Evolutionary conservation across 108 stramenopile genomes (phyloP).

Genomic region (Skeletonema grethae): DNA sequence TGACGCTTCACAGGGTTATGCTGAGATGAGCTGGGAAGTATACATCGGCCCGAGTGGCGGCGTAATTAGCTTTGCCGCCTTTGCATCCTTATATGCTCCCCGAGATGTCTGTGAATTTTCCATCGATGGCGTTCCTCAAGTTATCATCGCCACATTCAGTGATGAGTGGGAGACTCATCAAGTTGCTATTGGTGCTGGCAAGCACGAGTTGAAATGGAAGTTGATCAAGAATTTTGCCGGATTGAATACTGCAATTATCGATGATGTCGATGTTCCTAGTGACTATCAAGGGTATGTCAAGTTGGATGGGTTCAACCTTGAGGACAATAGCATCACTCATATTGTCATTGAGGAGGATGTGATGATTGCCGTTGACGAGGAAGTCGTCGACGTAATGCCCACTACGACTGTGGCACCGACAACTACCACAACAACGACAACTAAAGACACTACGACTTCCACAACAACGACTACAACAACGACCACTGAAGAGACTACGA

Average conservation of each 20-base stretch:
- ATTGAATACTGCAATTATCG: slow-evolving; percentile 18
- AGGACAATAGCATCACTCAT: slow-evolving; percentile 13
- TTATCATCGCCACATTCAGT: slow-evolving; percentile 19
- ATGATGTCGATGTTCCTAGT: slow-evolving; percentile 25
- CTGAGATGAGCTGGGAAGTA: slow-evolving; percentile 28
- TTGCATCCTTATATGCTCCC: slow-evolving; percentile 35
- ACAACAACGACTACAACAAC: not conserved
- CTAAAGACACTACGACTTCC: slow-evolving; percentile 4
- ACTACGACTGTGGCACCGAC: not conserved
- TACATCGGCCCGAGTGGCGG: slow-evolving; percentile 28
- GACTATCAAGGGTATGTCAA: slow-evolving; percentile 38
- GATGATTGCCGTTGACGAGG: not conserved
- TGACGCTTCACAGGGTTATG: not conserved
- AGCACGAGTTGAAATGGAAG: slow-evolving; percentile 31
- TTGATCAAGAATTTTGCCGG: slow-evolving; percentile 43
- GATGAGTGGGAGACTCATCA: slow-evolving; percentile 23
- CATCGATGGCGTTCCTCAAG: slow-evolving; percentile 34
- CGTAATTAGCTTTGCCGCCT: slow-evolving; percentile 25
- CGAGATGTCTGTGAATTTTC: slow-evolving; percentile 34
- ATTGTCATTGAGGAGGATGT: not conserved
- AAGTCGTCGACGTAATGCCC: not conserved
- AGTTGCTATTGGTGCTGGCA: slow-evolving; percentile 26
- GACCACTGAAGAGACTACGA: slow-evolving; percentile 9
- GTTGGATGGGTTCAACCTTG: slow-evolving; percentile 39
- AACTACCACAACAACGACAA: slow-evolving; percentile 16